Evolutionary conservation across 129 eudicot species (phyloP).

Genomic region (Lactuca saligna): DNA sequence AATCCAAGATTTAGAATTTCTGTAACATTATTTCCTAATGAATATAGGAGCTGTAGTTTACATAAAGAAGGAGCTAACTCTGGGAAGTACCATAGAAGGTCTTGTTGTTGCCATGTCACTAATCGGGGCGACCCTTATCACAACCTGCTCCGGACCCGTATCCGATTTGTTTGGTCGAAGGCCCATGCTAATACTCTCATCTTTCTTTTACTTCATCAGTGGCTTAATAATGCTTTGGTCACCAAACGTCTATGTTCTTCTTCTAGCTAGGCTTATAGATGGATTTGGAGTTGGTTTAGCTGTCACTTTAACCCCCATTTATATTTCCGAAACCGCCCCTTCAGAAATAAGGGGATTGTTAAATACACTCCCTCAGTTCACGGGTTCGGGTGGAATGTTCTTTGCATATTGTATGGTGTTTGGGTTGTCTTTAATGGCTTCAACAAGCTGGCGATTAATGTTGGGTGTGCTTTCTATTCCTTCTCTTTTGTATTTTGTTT

Average conservation of each 20-base stretch:
- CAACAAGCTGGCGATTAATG: slow-evolving; percentile 60
- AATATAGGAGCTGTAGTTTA: slow-evolving; percentile 50
- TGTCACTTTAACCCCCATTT: slow-evolving; percentile 51
- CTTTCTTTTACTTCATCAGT: slow-evolving; percentile 46
- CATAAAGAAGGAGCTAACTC: slow-evolving; percentile 43
- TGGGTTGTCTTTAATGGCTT: slow-evolving; percentile 52
- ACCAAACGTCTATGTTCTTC: slow-evolving; percentile 54
- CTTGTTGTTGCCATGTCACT: slow-evolving; percentile 65
- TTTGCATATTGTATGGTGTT: slow-evolving; percentile 57
- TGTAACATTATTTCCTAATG: slow-evolving; percentile 7
- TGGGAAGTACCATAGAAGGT: slow-evolving; percentile 52
- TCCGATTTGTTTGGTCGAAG: slow-evolving; percentile 59
- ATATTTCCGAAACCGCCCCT: slow-evolving; percentile 64
- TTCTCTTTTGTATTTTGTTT: slow-evolving; percentile 43
- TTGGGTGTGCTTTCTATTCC: slow-evolving; percentile 55
- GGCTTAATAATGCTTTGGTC: slow-evolving; percentile 66
- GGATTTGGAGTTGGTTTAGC: slow-evolving; percentile 66
- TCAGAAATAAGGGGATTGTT: slow-evolving; percentile 52
- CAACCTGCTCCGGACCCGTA: slow-evolving; percentile 61
- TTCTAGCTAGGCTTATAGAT: slow-evolving; percentile 52
- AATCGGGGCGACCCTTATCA: slow-evolving; percentile 60
- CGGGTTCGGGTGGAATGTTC: slow-evolving; percentile 59
- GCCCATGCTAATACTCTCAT: slow-evolving; percentile 56
- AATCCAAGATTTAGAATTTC: not conserved
- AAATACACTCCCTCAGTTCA: slow-evolving; percentile 57